Evolutionary conservation across 148 eudicot species (phyloP).

Genomic region (Camellia granthamiana): DNA sequence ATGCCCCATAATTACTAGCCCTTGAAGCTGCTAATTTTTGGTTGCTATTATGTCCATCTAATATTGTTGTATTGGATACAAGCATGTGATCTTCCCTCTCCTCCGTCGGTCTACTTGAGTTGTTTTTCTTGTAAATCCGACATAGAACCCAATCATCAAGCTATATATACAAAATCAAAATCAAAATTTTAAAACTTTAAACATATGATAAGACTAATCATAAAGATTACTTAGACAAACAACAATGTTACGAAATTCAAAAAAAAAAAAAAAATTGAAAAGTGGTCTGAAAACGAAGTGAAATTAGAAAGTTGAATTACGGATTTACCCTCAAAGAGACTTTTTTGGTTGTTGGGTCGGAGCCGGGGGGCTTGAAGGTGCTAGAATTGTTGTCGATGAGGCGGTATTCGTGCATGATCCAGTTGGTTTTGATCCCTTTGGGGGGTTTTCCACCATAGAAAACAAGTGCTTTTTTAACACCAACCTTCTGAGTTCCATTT

Average conservation of each 20-base stretch:
- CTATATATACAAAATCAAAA: constrained; percentile 23
- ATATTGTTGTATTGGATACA: neutral
- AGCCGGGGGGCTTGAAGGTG: constrained; percentile 14
- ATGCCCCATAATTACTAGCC: constrained; percentile 12
- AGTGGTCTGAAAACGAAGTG: too few relatives aligned
- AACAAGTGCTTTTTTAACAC: constrained; percentile 58
- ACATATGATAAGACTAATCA: neutral
- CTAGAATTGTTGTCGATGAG: constrained; percentile 31
- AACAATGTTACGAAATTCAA: too few relatives aligned
- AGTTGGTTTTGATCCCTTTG: constrained; percentile 54
- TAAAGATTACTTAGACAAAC: too few relatives aligned
- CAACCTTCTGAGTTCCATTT: constrained; percentile 49
- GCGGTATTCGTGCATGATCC: constrained; percentile 67
- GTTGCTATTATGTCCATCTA: neutral
- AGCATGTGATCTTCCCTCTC: constrained; percentile 13
- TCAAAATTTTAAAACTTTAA: neutral
- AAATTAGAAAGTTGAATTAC: neutral
- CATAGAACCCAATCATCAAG: constrained; percentile 62
- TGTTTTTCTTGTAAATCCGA: constrained; percentile 49
- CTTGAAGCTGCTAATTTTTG: neutral
- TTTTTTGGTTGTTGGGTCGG: constrained; percentile 14
- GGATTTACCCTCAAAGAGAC: constrained; percentile 15
- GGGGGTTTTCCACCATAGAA: constrained; percentile 61
- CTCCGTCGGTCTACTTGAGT: constrained; percentile 12
- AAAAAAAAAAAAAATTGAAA: too few relatives aligned